Base-by-base conservation (phyloP, 2,329 filamentous ascomycete species). In the Ascochyta lentis region DNA sequence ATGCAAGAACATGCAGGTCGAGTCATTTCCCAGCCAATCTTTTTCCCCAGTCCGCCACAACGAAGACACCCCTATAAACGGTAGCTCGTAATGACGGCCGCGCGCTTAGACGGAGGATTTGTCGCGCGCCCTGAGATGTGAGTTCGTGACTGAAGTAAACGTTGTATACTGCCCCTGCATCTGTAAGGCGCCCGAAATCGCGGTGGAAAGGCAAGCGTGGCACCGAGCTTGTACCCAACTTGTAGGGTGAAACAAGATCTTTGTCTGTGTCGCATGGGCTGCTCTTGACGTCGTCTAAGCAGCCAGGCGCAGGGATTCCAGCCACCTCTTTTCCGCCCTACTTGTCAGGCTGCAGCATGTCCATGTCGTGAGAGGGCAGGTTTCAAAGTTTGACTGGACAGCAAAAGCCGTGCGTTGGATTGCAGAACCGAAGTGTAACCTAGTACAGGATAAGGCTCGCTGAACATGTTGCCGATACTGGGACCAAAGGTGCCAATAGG, bases 181-280 rank as follows among this genome's bases (percentile, higher is more conserved):
- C 56, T 42, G 38, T 19, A 29, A 22, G 37, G 33, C 41, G 47
- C 35, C 22, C 43, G 19, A 33, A 46, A 40, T 47, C 35, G 16
- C 52, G 33, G 34, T 50, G 56, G 44, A 37, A 41, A 57, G 51
- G 54, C 54, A 60, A 43, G 38, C 40, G 59, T 70, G 58, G 54
- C 58, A 68, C 66, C 56, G 51, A 61, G 54, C 54, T 49, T 52
- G 52, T 60, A 57, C 60, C 58, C 55, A 56, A 12, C 19, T 35
- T 22, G 26, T 45, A 56, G 62, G 61, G 64, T 71, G 69, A 70
- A 72, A 73, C 69, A 53, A 59, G 57, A 61, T 62, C 63, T 65
- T 64, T 61, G 56, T 64, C 63, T 70, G 67, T 70, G 65, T 68
- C 56, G 64, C 70, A 45, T 54, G 43, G 56, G 41, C 53, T 55